Percentiles rank a stretch among this genome's conserved stretches.
phyloP scores from a whole-genome alignment of 176 grass and related monocot genomes.

The Phyllostachys edulis region DNA sequence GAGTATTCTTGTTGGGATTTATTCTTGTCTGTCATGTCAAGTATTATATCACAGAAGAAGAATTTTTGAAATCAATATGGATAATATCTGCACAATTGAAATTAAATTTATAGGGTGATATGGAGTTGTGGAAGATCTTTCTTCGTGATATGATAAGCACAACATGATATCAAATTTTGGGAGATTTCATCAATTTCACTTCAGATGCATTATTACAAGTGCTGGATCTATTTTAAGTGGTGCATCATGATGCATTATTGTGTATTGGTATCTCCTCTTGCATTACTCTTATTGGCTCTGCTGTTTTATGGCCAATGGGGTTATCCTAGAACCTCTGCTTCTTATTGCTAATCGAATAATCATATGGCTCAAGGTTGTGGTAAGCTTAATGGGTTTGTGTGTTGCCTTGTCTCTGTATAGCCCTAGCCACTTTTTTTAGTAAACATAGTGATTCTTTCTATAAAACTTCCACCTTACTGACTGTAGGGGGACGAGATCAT shows the following conservation, averaged over 20 bases:
- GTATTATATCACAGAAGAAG: constrained; percentile 25
- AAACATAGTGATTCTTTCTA: constrained; percentile 10
- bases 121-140: constrained; percentile 36
- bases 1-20: constrained; percentile 42
- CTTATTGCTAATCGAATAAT: constrained; percentile 61
- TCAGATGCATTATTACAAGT: constrained; percentile 46
- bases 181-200: constrained; percentile 28
- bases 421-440: constrained; percentile 23
- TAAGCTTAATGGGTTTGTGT: constrained; percentile 61
- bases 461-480: constrained; percentile 6
- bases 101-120: constrained; percentile 31
- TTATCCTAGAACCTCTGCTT: constrained; percentile 54
- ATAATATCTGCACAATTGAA: constrained; percentile 43
- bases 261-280: constrained; percentile 44
- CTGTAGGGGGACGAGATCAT: constrained; percentile 61
- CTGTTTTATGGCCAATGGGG: constrained; percentile 47
- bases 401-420: constrained; percentile 40
- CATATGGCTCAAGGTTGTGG: constrained; percentile 60
- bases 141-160: constrained; percentile 23
- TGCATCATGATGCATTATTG: constrained; percentile 42
- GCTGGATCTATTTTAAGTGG: constrained; percentile 38
- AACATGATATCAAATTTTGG: constrained; percentile 26
- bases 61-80: constrained; percentile 39
- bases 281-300: constrained; percentile 54
- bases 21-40: constrained; percentile 29